These are phyloP conservation scores for Rugiboletus extremiorientalis DNA, from an alignment of 1,284 basidiomycete species.

Conservation along the genomic window DNA sequence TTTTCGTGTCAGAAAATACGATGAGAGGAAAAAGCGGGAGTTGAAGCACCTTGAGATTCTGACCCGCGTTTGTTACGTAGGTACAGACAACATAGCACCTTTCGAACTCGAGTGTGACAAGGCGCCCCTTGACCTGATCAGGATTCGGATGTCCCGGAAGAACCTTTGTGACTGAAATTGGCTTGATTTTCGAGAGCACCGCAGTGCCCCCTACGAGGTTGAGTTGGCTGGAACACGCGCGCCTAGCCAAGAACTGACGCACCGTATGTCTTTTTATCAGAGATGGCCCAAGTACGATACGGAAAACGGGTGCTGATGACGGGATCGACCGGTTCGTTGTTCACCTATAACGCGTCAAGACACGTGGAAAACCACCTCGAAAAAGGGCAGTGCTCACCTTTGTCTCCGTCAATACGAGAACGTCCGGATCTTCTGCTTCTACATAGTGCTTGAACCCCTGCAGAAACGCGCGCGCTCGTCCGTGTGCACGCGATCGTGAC, in stretches of 20 bases:
- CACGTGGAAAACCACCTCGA: neutral
- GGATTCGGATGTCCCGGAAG: constrained; percentile 74
- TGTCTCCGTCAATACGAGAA: constrained; percentile 80
- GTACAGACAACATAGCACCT: constrained; percentile 75
- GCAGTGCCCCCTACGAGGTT: constrained; percentile 71
- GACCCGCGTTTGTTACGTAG: constrained; percentile 88
- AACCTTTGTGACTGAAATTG: constrained; percentile 62
- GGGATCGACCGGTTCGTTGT: constrained; percentile 61
- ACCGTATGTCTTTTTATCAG: constrained; percentile 77
- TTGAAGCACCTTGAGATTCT: constrained; percentile 65
- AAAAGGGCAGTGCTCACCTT: constrained; percentile 47
- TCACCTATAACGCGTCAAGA: constrained; percentile 47
- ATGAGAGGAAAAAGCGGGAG: neutral
- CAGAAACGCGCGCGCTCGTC: neutral
- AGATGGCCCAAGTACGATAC: constrained; percentile 73
- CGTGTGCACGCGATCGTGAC: neutral
- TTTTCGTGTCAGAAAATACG: neutral
- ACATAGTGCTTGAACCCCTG: constrained; percentile 83
- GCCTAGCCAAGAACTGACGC: constrained; percentile 19
- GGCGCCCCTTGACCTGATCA: constrained; percentile 65
- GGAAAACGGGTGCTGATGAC: constrained; percentile 58
- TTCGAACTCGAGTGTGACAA: constrained; percentile 80
- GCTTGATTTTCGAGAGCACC: constrained; percentile 76
- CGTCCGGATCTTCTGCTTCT: constrained; percentile 80
- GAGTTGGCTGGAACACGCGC: neutral